Evolutionary conservation across 768 basidiomycete genomes (phyloP).

Genomic region (Termitomyces sp.): DNA sequence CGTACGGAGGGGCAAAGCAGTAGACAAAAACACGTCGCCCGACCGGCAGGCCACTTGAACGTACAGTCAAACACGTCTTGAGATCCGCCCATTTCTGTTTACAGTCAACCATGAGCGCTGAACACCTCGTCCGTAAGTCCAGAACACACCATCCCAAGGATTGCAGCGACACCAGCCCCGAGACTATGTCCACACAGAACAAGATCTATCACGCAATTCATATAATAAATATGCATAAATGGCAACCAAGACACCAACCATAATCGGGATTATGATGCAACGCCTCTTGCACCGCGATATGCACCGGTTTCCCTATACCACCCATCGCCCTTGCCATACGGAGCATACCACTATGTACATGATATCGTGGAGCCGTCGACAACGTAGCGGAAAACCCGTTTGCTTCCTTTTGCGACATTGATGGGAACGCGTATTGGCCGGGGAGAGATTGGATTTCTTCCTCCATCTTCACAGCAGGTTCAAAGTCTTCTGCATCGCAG

Average conservation of each 20-base stretch:
- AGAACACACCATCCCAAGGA: conserved; percentile 61
- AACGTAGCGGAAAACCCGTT: conserved; percentile 16
- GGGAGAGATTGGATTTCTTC: conserved; percentile 27
- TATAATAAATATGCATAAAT: conserved; percentile 21
- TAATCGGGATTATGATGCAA: conserved; percentile 64
- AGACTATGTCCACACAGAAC: conserved; percentile 81
- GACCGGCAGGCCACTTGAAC: conserved; percentile 64
- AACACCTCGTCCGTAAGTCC: not conserved
- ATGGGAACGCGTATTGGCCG: conserved; percentile 32
- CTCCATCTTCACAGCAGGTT: conserved; percentile 41
- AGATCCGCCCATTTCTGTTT: conserved; percentile 85
- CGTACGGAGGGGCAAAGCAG: conserved; percentile 77
- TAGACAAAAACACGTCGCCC: conserved; percentile 67
- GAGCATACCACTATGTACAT: conserved; percentile 79
- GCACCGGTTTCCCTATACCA: conserved; percentile 67
- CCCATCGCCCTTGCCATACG: conserved; percentile 80
- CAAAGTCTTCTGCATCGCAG: conserved; percentile 67
- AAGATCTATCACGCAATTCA: conserved; percentile 28
- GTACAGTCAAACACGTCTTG: conserved; percentile 61
- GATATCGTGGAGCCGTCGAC: conserved; percentile 31
- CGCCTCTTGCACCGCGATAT: conserved; percentile 67
- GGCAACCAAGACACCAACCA: conserved; percentile 37
- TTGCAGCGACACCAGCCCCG: conserved; percentile 74
- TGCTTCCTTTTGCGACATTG: conserved; percentile 15
- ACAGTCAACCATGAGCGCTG: not conserved